Percentiles rank a stretch among this genome's conserved stretches.
phyloP scores from a whole-genome alignment of 1,139 yeast species.

The Saccharomyces hybrid region DNA sequence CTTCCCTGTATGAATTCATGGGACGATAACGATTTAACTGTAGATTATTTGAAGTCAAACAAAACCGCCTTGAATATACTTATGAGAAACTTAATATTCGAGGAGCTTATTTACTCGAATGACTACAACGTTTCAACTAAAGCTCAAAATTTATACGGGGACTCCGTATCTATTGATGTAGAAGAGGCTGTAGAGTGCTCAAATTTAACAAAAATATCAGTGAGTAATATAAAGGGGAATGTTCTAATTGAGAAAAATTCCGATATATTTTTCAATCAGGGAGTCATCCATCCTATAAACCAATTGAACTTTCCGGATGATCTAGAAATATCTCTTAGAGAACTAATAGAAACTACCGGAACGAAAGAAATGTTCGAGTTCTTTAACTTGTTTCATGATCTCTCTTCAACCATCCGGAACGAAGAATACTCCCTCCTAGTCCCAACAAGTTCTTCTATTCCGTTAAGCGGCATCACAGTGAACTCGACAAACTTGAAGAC shows the following conservation, averaged over 20 bases:
- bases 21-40: constrained; percentile 55
- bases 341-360: constrained; percentile 49
- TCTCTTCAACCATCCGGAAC: constrained; percentile 17
- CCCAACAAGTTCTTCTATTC: constrained; percentile 57
- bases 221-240: constrained; percentile 26
- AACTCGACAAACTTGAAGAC: constrained; percentile 39
- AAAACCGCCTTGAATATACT: constrained; percentile 43
- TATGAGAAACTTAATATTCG: constrained; percentile 52
- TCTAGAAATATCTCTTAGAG: constrained; percentile 46
- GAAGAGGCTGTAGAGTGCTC: background rate
- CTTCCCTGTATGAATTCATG: constrained; percentile 77
- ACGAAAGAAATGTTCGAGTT: constrained; percentile 42
- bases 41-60: constrained; percentile 50
- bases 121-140: constrained; percentile 31
- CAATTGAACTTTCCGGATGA: constrained; percentile 50
- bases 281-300: constrained; percentile 71
- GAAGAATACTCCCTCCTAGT: constrained; percentile 56
- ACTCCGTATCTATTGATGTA: constrained; percentile 20
- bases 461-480: constrained; percentile 26
- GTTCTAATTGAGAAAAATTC: constrained; percentile 37
- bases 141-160: constrained; percentile 34
- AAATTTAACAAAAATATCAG: constrained; percentile 9
- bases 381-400: constrained; percentile 32
- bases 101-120: constrained; percentile 64
- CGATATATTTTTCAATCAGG: constrained; percentile 73